Evolutionary conservation across 495 filamentous ascomycete species (phyloP).

Genomic region (Xylaria sp.): DNA sequence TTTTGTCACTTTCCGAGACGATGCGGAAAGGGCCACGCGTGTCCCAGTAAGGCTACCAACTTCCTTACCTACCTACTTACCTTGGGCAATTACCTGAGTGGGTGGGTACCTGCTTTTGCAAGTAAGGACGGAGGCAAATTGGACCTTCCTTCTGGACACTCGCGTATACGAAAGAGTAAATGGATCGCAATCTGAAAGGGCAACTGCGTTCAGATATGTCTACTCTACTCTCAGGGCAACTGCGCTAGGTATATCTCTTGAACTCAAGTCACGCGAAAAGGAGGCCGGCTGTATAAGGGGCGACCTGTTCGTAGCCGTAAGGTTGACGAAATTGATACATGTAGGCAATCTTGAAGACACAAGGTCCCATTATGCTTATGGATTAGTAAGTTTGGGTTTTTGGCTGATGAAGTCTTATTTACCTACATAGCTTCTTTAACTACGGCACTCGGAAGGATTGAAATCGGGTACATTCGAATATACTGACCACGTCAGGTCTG

Average conservation of each 20-base stretch:
- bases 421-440: not conserved
- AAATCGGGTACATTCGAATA: not conserved
- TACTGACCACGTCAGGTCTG: not conserved
- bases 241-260: not conserved
- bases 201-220: not conserved
- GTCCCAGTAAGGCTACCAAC: not conserved
- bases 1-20: not conserved
- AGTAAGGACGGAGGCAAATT: not conserved
- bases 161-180: not conserved
- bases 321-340: not conserved
- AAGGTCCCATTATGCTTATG: not conserved
- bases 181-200: not conserved
- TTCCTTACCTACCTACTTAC: not conserved
- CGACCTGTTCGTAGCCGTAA: not conserved
- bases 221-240: not conserved
- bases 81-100: not conserved
- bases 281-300: not conserved
- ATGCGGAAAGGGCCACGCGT: not conserved
- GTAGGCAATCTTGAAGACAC: not conserved
- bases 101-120: not conserved
- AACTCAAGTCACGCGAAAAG: not conserved
- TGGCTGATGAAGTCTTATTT: not conserved
- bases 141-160: not conserved
- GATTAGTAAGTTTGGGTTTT: not conserved
- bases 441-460: not conserved